Base-by-base conservation (phyloP, 345 rosid species). In the Stellera chamaejasme region DNA sequence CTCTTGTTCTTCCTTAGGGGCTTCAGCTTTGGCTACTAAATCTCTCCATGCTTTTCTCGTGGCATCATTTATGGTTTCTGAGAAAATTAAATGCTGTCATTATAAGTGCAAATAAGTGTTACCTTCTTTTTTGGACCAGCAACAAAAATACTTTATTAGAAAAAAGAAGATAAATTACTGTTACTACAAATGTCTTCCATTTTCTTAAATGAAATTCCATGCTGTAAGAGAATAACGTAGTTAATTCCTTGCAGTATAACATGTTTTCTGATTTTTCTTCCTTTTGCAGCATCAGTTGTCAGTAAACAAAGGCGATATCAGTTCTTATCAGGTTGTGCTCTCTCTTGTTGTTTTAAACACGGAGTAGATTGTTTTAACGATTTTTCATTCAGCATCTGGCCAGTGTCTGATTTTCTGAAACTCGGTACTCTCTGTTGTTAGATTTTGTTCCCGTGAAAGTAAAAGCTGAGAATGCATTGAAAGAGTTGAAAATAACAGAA, bases 391-490 rank as follows among this genome's bases (percentile, higher is more conserved):
- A 32, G 7, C 39, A 32, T 32, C 39, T 32, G 39, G 5, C 0
- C 39, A 32, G 39, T 32, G 39, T 32, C 39, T 32, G 39, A 32
- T 32, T 4, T 32, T 32, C 8, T 32, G 39, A 32, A 4, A 32
- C 39, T 32, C 8, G 39, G 8, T 32, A 32, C 39, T 32, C 5
- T 32, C 39, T 5, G 45, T 45, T 13, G 55, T 56, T 62, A 88
- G 98, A 91, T 73, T 77, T 69, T 56, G 90, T 85, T 68, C 98
- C 96, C 43, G 79, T 70, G 79, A 85, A 82, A 75, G 27, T 83
- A 44, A 82, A 77, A 66, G 88, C 83, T 13, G 79, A 69, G 57
- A 79, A 69, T 53, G 96, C 92, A 8, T 66, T 82, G 69, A 71
- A 75, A 36, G 78, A 75, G 58, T 71, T 71, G 60, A 66, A 74